Conservation (phyloP, 139 green algal genomes). For the Chlamydomonas asymmetrica region DNA sequence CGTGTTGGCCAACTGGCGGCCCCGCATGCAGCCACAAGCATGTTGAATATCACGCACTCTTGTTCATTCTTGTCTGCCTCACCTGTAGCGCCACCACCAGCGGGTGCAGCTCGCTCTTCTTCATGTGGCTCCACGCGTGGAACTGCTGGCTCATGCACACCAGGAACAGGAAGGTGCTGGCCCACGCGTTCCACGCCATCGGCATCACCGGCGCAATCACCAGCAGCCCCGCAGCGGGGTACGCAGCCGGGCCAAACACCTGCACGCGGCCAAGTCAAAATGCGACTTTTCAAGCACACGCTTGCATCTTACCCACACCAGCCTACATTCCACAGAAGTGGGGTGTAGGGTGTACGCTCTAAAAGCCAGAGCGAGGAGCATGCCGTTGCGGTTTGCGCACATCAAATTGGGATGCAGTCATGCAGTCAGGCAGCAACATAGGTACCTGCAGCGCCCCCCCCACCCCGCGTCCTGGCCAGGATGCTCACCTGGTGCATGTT, state of each 20-base stretch:
- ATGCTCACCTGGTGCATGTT: slow-evolving; percentile 85
- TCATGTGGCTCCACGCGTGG: slow-evolving; percentile 95
- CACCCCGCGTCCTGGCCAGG: no score
- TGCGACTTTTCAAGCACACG: no score
- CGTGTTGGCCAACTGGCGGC: no score
- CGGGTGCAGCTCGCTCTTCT: slow-evolving; percentile 76
- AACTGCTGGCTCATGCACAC: slow-evolving; percentile 95
- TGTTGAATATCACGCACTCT: background rate
- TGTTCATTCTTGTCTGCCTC: background rate
- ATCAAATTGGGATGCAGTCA: no score
- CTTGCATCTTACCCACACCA: no score
- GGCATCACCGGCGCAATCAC: slow-evolving; percentile 39
- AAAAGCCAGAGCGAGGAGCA: no score
- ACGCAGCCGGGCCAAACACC: slow-evolving; percentile 53
- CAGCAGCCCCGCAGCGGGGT: slow-evolving; percentile 45
- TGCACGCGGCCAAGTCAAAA: no score
- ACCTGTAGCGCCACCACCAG: slow-evolving; percentile 80
- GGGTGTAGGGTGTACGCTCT: no score
- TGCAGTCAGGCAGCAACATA: no score
- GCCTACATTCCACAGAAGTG: no score
- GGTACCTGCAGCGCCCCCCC: no score
- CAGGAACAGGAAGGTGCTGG: slow-evolving; percentile 74
- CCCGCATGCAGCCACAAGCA: background rate
- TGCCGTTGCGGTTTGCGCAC: no score
- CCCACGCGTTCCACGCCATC: slow-evolving; percentile 59